phyloP scores from a whole-genome alignment of 306 rosid species.

The Begonia fuchsioides region DNA sequence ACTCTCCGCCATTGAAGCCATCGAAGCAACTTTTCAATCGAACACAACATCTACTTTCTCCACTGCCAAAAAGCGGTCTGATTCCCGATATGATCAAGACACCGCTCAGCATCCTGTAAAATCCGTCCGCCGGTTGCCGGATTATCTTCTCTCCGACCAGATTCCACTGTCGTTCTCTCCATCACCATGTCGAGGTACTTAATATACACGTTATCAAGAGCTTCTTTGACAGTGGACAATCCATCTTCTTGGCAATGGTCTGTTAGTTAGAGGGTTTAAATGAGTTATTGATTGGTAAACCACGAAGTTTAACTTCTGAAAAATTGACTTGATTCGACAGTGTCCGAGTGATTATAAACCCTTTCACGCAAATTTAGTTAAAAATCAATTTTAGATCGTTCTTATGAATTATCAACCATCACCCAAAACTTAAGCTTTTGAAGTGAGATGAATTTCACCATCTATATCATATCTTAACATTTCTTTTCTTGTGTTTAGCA shows the following conservation, averaged over 20 bases:
- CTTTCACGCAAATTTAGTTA: no score
- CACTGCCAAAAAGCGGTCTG: slow-evolving; percentile 20
- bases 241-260: not conserved
- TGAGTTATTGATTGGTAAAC: not conserved
- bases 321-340: no score
- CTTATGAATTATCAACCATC: no score
- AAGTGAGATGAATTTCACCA: no score
- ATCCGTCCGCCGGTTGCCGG: slow-evolving; percentile 41
- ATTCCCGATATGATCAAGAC: not conserved
- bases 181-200: slow-evolving; percentile 40
- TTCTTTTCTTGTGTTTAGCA: no score
- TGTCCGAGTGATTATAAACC: no score
- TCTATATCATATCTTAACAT: no score
- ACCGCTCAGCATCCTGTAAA: slow-evolving; percentile 2
- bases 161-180: slow-evolving; percentile 25
- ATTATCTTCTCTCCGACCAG: slow-evolving; percentile 47
- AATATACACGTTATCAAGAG: not conserved
- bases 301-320: not conserved
- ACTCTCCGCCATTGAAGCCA: slow-evolving; percentile 31
- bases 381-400: no score
- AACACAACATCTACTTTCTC: slow-evolving; percentile 11
- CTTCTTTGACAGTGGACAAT: not conserved
- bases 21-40: slow-evolving; percentile 29
- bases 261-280: not conserved
- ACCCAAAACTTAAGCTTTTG: no score